phyloP scores from a whole-genome alignment of 768 basidiomycete species.

The Lactifluus hygrophoroides region DNA sequence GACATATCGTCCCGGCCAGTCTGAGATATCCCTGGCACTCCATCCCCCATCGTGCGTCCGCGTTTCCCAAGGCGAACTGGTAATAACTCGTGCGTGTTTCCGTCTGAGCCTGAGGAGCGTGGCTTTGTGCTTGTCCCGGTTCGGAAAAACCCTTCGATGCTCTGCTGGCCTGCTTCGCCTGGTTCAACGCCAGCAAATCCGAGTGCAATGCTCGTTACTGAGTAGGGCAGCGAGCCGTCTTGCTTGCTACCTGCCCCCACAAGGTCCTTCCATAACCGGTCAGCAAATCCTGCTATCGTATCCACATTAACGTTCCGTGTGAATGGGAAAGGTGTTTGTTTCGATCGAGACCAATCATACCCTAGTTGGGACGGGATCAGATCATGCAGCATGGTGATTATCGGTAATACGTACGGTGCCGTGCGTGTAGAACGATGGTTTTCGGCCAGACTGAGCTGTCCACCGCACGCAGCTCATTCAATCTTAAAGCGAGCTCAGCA shows the following conservation, averaged over 20 bases:
- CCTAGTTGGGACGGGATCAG: not conserved
- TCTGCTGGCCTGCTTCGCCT: constrained; percentile 70
- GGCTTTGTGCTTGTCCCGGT: constrained; percentile 22
- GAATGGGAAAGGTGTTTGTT: constrained; percentile 85
- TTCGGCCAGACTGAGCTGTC: constrained; percentile 86
- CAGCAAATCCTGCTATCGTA: constrained; percentile 62
- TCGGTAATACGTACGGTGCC: constrained; percentile 44
- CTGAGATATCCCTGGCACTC: not conserved
- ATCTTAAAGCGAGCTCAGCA: constrained; percentile 78
- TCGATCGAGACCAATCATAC: constrained; percentile 32
- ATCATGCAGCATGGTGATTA: not conserved
- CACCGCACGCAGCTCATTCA: constrained; percentile 70
- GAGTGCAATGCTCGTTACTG: constrained; percentile 64
- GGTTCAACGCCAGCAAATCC: constrained; percentile 72
- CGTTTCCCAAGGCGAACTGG: constrained; percentile 20
- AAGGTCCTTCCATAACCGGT: constrained; percentile 82
- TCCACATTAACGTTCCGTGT: constrained; percentile 66
- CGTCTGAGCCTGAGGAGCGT: not conserved
- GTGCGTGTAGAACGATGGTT: constrained; percentile 69
- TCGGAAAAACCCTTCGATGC: constrained; percentile 82
- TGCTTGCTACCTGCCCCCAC: constrained; percentile 36
- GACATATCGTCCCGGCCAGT: not conserved
- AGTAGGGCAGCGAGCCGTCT: constrained; percentile 36
- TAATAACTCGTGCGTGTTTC: not conserved
- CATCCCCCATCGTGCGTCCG: constrained; percentile 13